Base-by-base conservation (phyloP, 176 grass and related monocot species). In the Urochloa ruziziensis region DNA sequence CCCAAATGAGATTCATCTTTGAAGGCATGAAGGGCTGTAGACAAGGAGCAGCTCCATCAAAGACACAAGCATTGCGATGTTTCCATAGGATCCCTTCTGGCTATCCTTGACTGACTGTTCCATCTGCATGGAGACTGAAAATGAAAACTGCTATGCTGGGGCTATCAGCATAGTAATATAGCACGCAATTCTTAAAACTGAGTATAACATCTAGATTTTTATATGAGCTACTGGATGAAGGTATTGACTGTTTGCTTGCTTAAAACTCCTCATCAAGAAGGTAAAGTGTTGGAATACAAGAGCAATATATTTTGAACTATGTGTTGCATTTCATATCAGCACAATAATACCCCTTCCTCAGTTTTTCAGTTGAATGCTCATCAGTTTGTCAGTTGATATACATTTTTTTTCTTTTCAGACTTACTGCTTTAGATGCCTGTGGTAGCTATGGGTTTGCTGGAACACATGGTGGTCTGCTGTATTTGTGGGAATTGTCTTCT, bases 401-500 rank as follows among this genome's bases (percentile, higher is more conserved):
- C 62, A 35, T 85, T 62, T 86, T 42, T 60, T 84, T 60, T 58
- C 53, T 81, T 89, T 81, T 66, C 88, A 97, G 95, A 77, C 83
- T 88, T 88, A 89, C 88, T 88, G 87, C 82, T 76, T 58, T 91
- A 63, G 92, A 86, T 91, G 84, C 64, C 51, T 88, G 42, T 24
- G 84, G 88, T 63, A 85, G 90, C 72, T 83, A 86, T 84, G 95
- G 92, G 56, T 80, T 94, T 86, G 78, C 85, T 87, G 95, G 95
- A 71, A 94, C 92, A 63, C 79, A 60, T 91, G 88, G 76, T 64
- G 95, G 95, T 84, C 73, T 91, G 17, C 74, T 93, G 49, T 97
- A 91, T 69, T 79, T 81, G 70, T 97, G 90, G 92, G 95, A 97
- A 71, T 71, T 97, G 52, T 82, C 82, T 81, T 90, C 90, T 82